Evolutionary conservation across 805 yeast species (phyloP), one percentile per base, ranked within the genome.

Genomic region (Metschnikowia gelsemii): DNA sequence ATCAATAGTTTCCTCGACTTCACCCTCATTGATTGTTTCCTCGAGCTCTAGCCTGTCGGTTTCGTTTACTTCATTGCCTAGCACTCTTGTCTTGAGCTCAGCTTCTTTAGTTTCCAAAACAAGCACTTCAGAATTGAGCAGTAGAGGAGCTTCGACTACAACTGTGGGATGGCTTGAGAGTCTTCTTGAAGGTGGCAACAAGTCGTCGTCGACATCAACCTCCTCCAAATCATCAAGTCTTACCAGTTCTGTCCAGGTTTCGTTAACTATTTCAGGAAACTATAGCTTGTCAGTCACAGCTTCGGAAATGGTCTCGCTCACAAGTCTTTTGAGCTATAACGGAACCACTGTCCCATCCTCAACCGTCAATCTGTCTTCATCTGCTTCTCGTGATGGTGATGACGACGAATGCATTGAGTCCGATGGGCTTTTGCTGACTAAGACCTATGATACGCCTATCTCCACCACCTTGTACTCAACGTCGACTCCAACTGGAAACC

Each of bases 361-460:
- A 8, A 11, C 55, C 31, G 8, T 79, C 75, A 6, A 82, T 60
- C 9, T 46, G 36, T 40, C 40, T 11, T 21, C 20, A 17, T 20
- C 40, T 4, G 39, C n/a, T 29, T 40, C n/a, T 21, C 2, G 23
- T 13, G 42, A 38, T 13, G 40, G 20, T 9, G 47, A 37, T 18
- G 47, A 40, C 16, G 42, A 36, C 13, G 42, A 40, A 23, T 44
- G 47, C 33, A 29, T 44, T 25, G 47, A 44, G 17, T 32, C 47
- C 17, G 47, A 44, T 12, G 40, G 44, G 22, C 22, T 14, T 21
- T 23, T 40, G 9, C 39, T 42, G 30, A 43, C 40, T 19, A 35
- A 26, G 2, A 32, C 21, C 20, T 38, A 32, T 23, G 34, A 16
- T 18, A 29, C 21, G 14, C 21, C 46, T 4, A 21, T n/a, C n/a